Percentiles rank a stretch among this genome's conserved stretches.
Conservation (phyloP, 2,329 filamentous ascomycete genomes). For the Corinectria fuckeliana region DNA sequence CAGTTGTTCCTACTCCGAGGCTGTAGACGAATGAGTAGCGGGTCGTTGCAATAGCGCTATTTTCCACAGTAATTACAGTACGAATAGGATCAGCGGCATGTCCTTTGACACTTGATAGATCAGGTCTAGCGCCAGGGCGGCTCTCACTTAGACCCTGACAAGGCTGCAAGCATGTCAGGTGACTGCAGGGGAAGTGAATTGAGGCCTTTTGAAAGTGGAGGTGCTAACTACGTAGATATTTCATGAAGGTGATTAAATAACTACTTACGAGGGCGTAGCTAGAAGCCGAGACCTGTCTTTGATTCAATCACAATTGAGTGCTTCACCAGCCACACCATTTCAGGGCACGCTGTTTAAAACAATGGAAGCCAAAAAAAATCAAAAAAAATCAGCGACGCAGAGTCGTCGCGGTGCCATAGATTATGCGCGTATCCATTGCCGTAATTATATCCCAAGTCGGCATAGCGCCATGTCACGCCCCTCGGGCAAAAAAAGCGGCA, state of each 20-base stretch:
- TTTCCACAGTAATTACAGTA: conserved; percentile 1
- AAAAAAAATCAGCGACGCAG: no score
- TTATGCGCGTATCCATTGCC: conserved; percentile 18
- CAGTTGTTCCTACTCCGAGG: conserved; percentile 24
- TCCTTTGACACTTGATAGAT: conserved; percentile 22
- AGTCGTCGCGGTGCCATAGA: background rate
- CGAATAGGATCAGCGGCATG: conserved; percentile 33
- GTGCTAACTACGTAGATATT: conserved; percentile 1
- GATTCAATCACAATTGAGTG: background rate
- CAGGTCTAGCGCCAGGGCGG: conserved; percentile 18
- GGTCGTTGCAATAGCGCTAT: background rate
- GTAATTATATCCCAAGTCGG: conserved; percentile 12
- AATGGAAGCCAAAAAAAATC: background rate
- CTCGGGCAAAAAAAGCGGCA: conserved; percentile 27
- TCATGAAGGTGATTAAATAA: background rate
- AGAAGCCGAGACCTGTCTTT: background rate
- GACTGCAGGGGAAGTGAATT: background rate
- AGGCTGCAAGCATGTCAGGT: conserved; percentile 1
- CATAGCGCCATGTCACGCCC: conserved; percentile 33
- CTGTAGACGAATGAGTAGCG: background rate
- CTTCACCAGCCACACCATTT: background rate
- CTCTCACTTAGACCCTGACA: background rate
- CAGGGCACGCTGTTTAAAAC: background rate
- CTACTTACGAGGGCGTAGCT: background rate
- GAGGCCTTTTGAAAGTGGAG: conserved; percentile 2